Evolutionary conservation across 1,139 yeast genomes (phyloP).

Genomic region (Taiozyma sp.): DNA sequence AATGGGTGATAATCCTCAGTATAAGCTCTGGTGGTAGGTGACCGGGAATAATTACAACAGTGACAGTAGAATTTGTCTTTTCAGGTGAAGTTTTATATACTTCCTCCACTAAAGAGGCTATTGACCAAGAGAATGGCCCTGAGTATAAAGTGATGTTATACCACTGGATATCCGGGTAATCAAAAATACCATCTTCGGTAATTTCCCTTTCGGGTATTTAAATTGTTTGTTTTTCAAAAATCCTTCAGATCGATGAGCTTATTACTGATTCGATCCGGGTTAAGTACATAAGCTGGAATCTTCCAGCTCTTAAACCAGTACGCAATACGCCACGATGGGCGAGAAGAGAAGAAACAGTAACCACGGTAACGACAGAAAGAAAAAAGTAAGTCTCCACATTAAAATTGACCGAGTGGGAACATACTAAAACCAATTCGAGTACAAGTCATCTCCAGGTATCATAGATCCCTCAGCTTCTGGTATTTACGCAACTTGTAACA

Average conservation of each 20-base stretch:
- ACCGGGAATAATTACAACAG: not conserved
- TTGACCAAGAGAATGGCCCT: not conserved
- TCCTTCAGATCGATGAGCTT: not conserved
- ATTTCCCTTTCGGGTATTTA: not conserved
- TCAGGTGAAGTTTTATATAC: too few relatives aligned
- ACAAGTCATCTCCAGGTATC: constrained; percentile 41
- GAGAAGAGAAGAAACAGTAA: not conserved
- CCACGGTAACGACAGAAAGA: not conserved
- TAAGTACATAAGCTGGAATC: too few relatives aligned
- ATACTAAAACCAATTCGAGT: constrained; percentile 23
- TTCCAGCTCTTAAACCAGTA: too few relatives aligned
- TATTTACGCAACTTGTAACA: constrained; percentile 77
- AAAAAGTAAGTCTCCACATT: not conserved
- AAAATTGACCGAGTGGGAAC: not conserved
- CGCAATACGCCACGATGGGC: not conserved
- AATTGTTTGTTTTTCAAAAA: not conserved
- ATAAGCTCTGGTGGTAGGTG: not conserved
- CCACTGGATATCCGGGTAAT: not conserved
- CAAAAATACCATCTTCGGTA: not conserved
- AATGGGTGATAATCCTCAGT: not conserved
- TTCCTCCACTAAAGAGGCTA: too few relatives aligned
- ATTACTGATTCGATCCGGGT: not conserved
- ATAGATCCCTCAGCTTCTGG: constrained; percentile 83
- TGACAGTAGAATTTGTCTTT: too few relatives aligned
- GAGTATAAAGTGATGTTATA: too few relatives aligned